Evolutionary conservation across 1,139 yeast species (phyloP).

Genomic region (Pichia terricola): DNA sequence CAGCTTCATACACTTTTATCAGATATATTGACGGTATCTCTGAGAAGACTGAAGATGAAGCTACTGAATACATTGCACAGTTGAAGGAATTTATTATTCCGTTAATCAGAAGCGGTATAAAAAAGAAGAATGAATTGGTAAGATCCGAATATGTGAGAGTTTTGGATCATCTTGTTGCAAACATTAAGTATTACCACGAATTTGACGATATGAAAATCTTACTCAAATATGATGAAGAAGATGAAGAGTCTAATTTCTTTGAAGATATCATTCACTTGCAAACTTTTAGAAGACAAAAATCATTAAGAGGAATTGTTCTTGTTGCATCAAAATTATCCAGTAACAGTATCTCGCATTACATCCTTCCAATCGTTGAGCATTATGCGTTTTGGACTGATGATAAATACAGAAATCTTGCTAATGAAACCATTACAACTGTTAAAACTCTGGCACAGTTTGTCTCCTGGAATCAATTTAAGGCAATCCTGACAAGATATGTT

Average conservation of each 20-base stretch:
- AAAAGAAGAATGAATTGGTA: constrained; percentile 52
- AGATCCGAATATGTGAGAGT: constrained; percentile 64
- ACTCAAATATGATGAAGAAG: constrained; percentile 38
- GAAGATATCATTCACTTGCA: constrained; percentile 76
- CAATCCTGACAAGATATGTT: constrained; percentile 63
- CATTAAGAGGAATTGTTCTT: constrained; percentile 52
- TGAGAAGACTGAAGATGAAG: constrained; percentile 24
- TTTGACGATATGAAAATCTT: constrained; percentile 62
- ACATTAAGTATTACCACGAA: constrained; percentile 40
- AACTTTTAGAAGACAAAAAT: constrained; percentile 75
- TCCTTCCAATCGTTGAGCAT: constrained; percentile 78
- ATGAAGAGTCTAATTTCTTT: constrained; percentile 83
- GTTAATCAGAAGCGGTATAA: constrained; percentile 56
- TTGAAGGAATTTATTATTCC: constrained; percentile 57
- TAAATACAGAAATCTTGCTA: constrained; percentile 60
- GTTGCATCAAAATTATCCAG: constrained; percentile 36
- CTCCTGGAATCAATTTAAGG: constrained; percentile 75
- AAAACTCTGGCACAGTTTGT: constrained; percentile 49
- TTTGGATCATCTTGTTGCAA: constrained; percentile 52
- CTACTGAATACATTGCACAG: constrained; percentile 30
- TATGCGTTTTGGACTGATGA: constrained; percentile 55
- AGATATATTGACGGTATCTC: constrained; percentile 57
- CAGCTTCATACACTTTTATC: constrained; percentile 58
- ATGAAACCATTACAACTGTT: constrained; percentile 61
- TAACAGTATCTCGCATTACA: constrained; percentile 62